Evolutionary conservation across 208 protist genomes (phyloP).

Genomic region (Leishmania martiniquensis): DNA sequence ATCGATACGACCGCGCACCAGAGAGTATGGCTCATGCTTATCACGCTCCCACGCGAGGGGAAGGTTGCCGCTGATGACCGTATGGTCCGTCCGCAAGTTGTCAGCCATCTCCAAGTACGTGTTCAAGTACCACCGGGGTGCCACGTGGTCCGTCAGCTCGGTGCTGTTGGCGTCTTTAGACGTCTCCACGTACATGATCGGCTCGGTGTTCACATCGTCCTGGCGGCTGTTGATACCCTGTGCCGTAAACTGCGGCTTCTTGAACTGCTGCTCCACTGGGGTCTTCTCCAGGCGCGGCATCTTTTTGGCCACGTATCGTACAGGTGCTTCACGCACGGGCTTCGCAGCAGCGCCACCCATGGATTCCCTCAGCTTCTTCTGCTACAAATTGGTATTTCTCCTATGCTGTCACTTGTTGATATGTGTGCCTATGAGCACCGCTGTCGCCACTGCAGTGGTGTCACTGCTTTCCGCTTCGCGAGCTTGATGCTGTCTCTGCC

Average conservation of each 20-base stretch:
- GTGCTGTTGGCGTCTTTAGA: constrained; percentile 81
- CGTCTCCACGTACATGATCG: constrained; percentile 87
- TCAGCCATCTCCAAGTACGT: constrained; percentile 89
- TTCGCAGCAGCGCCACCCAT: constrained; percentile 59
- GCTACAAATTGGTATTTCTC: background rate
- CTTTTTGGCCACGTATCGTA: constrained; percentile 84
- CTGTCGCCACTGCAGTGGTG: background rate
- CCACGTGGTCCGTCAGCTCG: constrained; percentile 78
- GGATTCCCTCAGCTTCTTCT: no score
- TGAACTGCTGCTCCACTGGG: constrained; percentile 81
- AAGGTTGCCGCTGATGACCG: constrained; percentile 77
- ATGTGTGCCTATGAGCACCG: background rate
- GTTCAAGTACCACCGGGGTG: constrained; percentile 86
- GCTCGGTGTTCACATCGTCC: constrained; percentile 88
- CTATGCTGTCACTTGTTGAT: no score
- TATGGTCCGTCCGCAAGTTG: constrained; percentile 70
- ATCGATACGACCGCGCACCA: constrained; percentile 83
- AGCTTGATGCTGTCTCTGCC: background rate
- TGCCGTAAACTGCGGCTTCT: constrained; percentile 77
- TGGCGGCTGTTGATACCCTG: constrained; percentile 80
- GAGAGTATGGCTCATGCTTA: constrained; percentile 85
- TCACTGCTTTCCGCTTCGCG: background rate
- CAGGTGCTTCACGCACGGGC: constrained; percentile 66
- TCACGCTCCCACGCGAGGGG: constrained; percentile 82
- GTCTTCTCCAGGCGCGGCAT: constrained; percentile 71